phyloP scores from a whole-genome alignment of 352 stramenopile genomes.

The Nothophytophthora sp. region DNA sequence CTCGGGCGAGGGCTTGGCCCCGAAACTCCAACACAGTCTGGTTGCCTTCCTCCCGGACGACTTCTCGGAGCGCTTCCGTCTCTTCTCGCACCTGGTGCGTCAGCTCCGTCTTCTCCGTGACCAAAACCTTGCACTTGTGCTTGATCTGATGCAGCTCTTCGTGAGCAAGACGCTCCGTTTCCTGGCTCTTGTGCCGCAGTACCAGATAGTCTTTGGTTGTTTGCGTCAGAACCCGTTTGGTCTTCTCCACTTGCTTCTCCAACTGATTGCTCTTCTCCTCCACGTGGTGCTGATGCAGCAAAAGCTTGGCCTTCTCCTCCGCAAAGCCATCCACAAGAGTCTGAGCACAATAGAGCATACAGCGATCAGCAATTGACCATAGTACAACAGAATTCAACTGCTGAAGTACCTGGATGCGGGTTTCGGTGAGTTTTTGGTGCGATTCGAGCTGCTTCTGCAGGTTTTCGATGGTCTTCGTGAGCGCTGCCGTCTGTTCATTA shows the following conservation, averaged over 20 bases:
- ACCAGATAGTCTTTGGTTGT: constrained; percentile 82
- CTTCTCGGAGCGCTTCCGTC: constrained; percentile 43
- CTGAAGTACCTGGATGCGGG: constrained; percentile 52
- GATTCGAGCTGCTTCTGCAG: constrained; percentile 63
- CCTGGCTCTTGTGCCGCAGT: constrained; percentile 65
- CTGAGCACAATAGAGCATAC: constrained; percentile 13
- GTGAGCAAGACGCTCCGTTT: constrained; percentile 52
- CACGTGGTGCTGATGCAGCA: constrained; percentile 34
- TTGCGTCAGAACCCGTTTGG: constrained; percentile 59
- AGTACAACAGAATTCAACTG: background rate
- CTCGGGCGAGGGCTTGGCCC: constrained; percentile 50
- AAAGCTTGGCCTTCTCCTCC: constrained; percentile 52
- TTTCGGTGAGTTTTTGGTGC: constrained; percentile 55
- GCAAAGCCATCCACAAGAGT: constrained; percentile 55
- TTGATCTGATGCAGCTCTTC: constrained; percentile 57
- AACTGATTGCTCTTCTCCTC: constrained; percentile 35
- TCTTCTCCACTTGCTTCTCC: constrained; percentile 55
- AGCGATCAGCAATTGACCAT: background rate
- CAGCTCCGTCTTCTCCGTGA: constrained; percentile 41
- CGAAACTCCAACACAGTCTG: constrained; percentile 57
- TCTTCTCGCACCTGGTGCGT: constrained; percentile 47
- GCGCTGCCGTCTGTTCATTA: constrained; percentile 56
- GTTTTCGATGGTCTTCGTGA: constrained; percentile 52
- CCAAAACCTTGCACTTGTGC: constrained; percentile 37
- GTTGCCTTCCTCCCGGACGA: constrained; percentile 55